Percentiles rank a stretch among this genome's conserved stretches.
These are phyloP conservation scores for Xylaria multiplex DNA, from an alignment of 2,329 filamentous ascomycete species.

Conservation along the genomic window DNA sequence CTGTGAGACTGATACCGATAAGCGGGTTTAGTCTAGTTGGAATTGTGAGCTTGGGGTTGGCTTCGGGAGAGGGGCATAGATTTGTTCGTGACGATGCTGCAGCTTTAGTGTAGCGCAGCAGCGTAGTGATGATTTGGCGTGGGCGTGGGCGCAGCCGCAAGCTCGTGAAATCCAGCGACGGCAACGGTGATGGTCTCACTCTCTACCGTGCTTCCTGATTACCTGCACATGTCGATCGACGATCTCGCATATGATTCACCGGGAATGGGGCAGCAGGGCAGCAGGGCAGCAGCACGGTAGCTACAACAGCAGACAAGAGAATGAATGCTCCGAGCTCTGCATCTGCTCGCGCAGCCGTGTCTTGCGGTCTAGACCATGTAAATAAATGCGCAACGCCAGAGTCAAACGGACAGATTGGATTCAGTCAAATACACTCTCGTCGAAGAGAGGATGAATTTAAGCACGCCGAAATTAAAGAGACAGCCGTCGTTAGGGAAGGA, in stretches of 20 bases:
- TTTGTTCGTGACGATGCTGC: not conserved
- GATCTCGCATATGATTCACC: conserved; percentile 38
- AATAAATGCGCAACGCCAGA: conserved; percentile 21
- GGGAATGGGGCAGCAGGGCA: conserved; percentile 16
- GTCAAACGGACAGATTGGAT: not conserved
- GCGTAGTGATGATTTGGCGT: not conserved
- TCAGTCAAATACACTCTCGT: not conserved
- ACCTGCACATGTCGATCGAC: conserved; percentile 24
- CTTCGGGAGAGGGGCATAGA: conserved; percentile 19
- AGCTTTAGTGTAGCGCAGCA: not conserved
- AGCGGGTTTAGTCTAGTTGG: conserved; percentile 18
- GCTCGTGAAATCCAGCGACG: not conserved
- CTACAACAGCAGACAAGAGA: conserved; percentile 16
- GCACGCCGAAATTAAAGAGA: too few relatives aligned
- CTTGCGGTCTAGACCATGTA: conserved; percentile 11
- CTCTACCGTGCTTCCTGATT: not conserved
- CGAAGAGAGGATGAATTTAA: not conserved
- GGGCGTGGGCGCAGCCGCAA: too few relatives aligned
- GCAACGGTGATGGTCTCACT: conserved; percentile 19
- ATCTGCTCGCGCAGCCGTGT: conserved; percentile 37
- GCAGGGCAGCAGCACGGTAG: not conserved
- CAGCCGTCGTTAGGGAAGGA: conserved; percentile 1
- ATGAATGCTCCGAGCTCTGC: conserved; percentile 30
- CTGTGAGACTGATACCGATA: conserved; percentile 22
- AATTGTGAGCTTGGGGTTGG: not conserved